These are phyloP conservation scores for Euclidium syriacum DNA, from an alignment of 345 rosid species.

Conservation along the genomic window DNA sequence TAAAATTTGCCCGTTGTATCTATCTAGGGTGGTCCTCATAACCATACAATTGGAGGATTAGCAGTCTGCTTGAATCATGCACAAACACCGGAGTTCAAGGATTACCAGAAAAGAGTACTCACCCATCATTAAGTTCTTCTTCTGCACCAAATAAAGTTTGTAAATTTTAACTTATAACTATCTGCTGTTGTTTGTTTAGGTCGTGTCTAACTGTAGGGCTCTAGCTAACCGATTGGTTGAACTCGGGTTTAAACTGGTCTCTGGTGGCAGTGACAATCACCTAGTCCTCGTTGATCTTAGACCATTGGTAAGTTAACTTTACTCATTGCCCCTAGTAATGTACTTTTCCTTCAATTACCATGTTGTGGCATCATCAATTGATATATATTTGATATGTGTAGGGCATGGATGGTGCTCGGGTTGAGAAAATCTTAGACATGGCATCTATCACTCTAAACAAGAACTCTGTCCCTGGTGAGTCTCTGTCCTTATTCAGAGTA, in stretches of 20 bases:
- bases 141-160: neutral
- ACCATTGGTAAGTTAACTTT: slow-evolving; percentile 57
- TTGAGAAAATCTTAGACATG: slow-evolving; percentile 87
- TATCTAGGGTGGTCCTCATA: slow-evolving; percentile 93
- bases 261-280: slow-evolving; percentile 92
- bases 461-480: slow-evolving; percentile 85
- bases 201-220: slow-evolving; percentile 69
- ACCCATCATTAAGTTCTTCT: neutral
- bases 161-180: neutral
- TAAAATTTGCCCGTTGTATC: neutral
- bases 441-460: slow-evolving; percentile 93
- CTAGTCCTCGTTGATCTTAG: slow-evolving; percentile 88
- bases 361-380: neutral
- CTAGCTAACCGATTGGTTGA: slow-evolving; percentile 69
- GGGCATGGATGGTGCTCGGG: slow-evolving; percentile 95
- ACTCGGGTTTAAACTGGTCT: slow-evolving; percentile 74
- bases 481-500: neutral
- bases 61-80: slow-evolving; percentile 91
- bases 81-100: slow-evolving; percentile 60
- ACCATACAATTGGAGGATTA: slow-evolving; percentile 89
- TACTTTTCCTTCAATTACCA: neutral
- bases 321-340: neutral
- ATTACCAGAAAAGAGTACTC: slow-evolving; percentile 71
- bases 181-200: slow-evolving; percentile 36
- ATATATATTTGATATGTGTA: slow-evolving; percentile 17